A percentile compares a stretch with the other conserved stretches of the same genome.
Evolutionary conservation across 2,329 filamentous ascomycete species (phyloP).

Genomic region (Dryadomyces quercus-mongolicae): DNA sequence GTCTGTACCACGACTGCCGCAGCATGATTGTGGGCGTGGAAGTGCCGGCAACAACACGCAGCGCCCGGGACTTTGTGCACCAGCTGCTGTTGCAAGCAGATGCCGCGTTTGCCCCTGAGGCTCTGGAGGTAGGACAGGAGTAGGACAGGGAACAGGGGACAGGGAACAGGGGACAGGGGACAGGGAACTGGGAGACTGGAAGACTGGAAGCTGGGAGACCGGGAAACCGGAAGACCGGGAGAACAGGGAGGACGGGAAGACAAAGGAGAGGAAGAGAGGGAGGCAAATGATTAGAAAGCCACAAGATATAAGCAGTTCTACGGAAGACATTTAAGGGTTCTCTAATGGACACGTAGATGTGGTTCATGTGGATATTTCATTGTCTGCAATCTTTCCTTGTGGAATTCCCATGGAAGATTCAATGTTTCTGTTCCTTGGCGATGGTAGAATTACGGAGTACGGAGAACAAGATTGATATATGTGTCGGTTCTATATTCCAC

Average conservation of each 20-base stretch:
- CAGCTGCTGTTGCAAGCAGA: slow-evolving; percentile 7
- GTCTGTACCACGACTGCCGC: slow-evolving; percentile 38
- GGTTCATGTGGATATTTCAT: too few relatives aligned
- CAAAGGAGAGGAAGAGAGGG: neutral
- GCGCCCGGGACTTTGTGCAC: slow-evolving; percentile 5
- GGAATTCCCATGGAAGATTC: too few relatives aligned
- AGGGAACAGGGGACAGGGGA: neutral
- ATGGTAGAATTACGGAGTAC: neutral
- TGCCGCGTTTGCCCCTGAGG: slow-evolving; percentile 2
- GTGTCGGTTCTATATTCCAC: too few relatives aligned
- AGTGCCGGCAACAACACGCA: slow-evolving; percentile 8
- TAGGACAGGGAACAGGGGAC: neutral
- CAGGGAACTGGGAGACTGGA: neutral
- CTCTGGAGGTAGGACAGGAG: neutral
- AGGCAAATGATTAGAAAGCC: neutral
- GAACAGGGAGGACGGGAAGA: neutral
- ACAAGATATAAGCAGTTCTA: too few relatives aligned
- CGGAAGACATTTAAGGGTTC: too few relatives aligned
- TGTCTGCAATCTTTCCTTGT: too few relatives aligned
- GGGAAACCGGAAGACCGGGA: neutral
- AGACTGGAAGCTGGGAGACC: too few relatives aligned
- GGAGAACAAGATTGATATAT: neutral
- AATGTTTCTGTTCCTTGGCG: too few relatives aligned
- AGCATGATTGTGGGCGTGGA: slow-evolving; percentile 33
- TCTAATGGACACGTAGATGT: neutral